Evolutionary conservation across 129 eudicot genomes (phyloP).

Genomic region (Logfia minima): DNA sequence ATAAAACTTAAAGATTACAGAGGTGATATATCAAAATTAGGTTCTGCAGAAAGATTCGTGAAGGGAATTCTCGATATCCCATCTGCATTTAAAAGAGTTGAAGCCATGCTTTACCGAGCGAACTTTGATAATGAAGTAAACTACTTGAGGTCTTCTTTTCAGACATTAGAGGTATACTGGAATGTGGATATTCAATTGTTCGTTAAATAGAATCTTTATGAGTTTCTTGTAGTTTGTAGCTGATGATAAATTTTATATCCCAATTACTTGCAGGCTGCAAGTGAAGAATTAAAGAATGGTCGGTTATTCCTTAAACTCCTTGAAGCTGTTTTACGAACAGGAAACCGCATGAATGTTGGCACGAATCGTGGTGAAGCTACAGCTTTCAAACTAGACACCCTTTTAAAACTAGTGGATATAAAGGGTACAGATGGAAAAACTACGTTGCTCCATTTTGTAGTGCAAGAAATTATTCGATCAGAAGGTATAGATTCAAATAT

Average conservation of each 20-base stretch:
- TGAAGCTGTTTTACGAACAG: slow-evolving; percentile 89
- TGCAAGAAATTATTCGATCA: slow-evolving; percentile 88
- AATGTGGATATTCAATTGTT: neutral
- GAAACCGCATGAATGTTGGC: slow-evolving; percentile 96
- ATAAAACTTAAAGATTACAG: slow-evolving; percentile 72
- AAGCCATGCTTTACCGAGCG: slow-evolving; percentile 93
- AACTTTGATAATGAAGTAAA: slow-evolving; percentile 78
- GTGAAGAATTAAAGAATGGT: slow-evolving; percentile 77
- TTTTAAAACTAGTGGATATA: slow-evolving; percentile 73
- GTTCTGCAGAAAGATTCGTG: slow-evolving; percentile 88
- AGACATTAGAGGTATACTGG: slow-evolving; percentile 67
- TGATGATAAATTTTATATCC: slow-evolving; percentile 17
- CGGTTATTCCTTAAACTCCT: slow-evolving; percentile 89
- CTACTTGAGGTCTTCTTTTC: slow-evolving; percentile 64
- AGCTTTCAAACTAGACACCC: slow-evolving; percentile 87
- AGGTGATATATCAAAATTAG: slow-evolving; percentile 75
- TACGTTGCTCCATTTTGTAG: slow-evolving; percentile 91
- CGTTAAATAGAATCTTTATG: neutral
- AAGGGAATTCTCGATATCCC: slow-evolving; percentile 75
- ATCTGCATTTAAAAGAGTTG: slow-evolving; percentile 84
- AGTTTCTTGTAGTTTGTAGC: slow-evolving; percentile 18
- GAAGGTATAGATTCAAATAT: slow-evolving; percentile 51
- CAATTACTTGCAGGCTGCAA: slow-evolving; percentile 60
- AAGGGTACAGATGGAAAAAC: slow-evolving; percentile 97
- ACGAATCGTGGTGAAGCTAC: slow-evolving; percentile 92